Conservation (phyloP, 805 yeast genomes). For the Yarrowia bubula region DNA sequence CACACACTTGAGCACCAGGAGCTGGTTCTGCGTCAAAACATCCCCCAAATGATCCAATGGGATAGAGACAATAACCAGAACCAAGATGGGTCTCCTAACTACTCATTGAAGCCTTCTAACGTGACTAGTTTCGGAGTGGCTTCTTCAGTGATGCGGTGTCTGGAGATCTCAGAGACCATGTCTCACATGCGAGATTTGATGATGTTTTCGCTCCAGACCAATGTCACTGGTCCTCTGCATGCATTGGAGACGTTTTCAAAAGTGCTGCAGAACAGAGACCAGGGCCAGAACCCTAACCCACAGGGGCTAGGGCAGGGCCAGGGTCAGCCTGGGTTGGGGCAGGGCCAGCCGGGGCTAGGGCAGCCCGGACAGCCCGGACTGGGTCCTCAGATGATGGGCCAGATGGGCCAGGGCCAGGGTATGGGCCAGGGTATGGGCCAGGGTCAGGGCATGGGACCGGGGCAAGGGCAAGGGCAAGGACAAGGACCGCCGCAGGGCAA, state of each 20-base stretch:
- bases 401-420: constrained; percentile 2
- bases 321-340: not conserved
- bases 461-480: not conserved
- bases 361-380: not conserved
- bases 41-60: constrained; percentile 23
- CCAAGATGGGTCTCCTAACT: not conserved
- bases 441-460: not conserved
- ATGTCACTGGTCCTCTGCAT: constrained; percentile 33
- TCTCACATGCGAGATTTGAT: constrained; percentile 64
- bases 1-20: constrained; percentile 50
- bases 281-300: not conserved
- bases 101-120: constrained; percentile 26
- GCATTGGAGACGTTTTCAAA: constrained; percentile 36
- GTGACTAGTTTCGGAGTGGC: constrained; percentile 62
- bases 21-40: constrained; percentile 34
- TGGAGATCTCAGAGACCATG: constrained; percentile 80
- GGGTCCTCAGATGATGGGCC: not conserved
- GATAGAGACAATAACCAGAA: not conserved
- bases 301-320: not conserved
- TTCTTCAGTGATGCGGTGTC: constrained; percentile 61
- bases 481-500: not conserved
- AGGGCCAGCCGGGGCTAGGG: not conserved
- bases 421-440: not conserved
- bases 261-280: constrained; percentile 38
- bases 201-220: constrained; percentile 47